Evolutionary conservation across 2,329 filamentous ascomycete genomes (phyloP), one percentile per base, ranked within the genome.

Genomic region (Colletotrichum falcatum): DNA sequence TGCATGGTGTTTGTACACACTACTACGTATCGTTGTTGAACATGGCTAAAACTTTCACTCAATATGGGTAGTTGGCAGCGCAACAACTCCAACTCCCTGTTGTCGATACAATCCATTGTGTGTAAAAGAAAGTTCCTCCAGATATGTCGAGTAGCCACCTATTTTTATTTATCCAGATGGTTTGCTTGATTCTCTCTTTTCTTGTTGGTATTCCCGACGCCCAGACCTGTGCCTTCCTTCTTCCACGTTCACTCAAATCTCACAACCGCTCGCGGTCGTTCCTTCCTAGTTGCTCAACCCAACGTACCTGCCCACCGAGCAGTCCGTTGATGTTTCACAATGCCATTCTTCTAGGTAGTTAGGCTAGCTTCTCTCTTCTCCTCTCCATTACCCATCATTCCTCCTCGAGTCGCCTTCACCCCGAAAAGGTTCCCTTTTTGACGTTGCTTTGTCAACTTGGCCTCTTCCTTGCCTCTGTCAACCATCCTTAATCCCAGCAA

Each of bases 201-300:
- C n/a, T n/a, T n/a, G n/a, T n/a, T 16, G 9, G 11, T n/a, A 46
- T n/a, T 46, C 9, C 4, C 20, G 12, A 46, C 7, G 3, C 8
- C 44, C 2, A 4, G 20, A 26, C 55, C 48, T 28, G 61, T 26
- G 55, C 26, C 35, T 49, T 42, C 14, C 14, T 35, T 9, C n/a
- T n/a, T n/a, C n/a, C 39, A 35, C 33, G 16, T 49, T 30, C 62
- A 28, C 56, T n/a, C 20, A n/a, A 65, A 12, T 26, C 56, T 55
- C 48, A 66, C 33, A 26, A 61, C 30, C n/a, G n/a, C 33, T 59
- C 23, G 46, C 26, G 49, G 28, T 14, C 46, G 55, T 39, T 48
- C 66, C 55, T 70, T 70, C 66, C 62, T 42, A 61, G 30, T 14
- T 37, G 26, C 16, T 5, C 26, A n/a, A 18, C 26, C 16, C 9